Conservation (phyloP, 1,284 basidiomycete species). For the Peniophora sp. region DNA sequence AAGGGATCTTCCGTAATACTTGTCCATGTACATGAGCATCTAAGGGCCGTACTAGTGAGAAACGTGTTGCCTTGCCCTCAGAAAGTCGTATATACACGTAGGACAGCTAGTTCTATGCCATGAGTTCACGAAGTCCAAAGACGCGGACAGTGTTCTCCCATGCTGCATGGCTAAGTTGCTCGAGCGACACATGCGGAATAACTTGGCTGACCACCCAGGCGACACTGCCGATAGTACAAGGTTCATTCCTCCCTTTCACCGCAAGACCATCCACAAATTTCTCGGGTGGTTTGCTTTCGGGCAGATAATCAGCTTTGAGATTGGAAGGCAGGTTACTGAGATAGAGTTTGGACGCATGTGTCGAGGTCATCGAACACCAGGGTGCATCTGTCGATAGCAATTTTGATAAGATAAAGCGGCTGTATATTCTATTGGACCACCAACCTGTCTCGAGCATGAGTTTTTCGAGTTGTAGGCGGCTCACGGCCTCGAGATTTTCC, state of each 20-base stretch:
- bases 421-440: slow-evolving; percentile 9
- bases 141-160: slow-evolving; percentile 65
- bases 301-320: slow-evolving; percentile 45
- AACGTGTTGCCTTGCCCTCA: too few relatives aligned
- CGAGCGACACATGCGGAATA: slow-evolving; percentile 43
- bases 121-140: slow-evolving; percentile 42
- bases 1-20: too few relatives aligned
- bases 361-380: slow-evolving; percentile 77
- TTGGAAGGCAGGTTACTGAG: slow-evolving; percentile 45
- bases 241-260: slow-evolving; percentile 83
- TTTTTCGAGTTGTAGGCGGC: slow-evolving; percentile 53
- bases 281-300: slow-evolving; percentile 57
- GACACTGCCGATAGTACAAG: slow-evolving; percentile 63
- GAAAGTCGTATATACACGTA: background rate
- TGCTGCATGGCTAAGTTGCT: slow-evolving; percentile 50
- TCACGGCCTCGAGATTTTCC: slow-evolving; percentile 59
- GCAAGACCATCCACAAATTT: slow-evolving; percentile 53
- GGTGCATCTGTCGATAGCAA: slow-evolving; percentile 56
- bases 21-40: too few relatives aligned
- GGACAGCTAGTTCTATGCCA: background rate
- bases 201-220: slow-evolving; percentile 71
- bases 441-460: slow-evolving; percentile 79
- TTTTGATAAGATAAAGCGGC: background rate
- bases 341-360: slow-evolving; percentile 63
- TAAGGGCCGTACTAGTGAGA: too few relatives aligned